Evolutionary conservation across 1,284 basidiomycete genomes (phyloP), one percentile per base, ranked within the genome.

Genomic region (Meira nashicola): DNA sequence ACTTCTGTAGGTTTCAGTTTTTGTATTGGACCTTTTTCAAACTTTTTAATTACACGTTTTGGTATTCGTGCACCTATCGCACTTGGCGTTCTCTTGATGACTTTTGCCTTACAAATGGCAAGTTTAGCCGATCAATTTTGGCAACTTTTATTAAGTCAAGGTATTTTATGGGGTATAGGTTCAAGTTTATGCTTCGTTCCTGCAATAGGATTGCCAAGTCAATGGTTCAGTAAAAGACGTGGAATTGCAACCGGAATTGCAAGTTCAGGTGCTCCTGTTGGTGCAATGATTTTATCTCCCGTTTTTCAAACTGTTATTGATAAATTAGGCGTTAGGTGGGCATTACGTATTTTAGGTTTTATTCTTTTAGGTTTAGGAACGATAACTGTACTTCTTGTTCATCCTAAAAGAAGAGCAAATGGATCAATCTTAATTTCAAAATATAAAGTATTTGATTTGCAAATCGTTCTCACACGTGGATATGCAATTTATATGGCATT

Each of bases 101-200:
- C 33, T 4, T 17, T 57, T 17, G 55, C 33, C 9, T 10, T 57
- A 7, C 19, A 39, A 53, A 53, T 57, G 55, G 51, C 55, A 23
- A 55, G 49, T 23, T 21, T 57, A n/a, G 28, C 50, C 10, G 39
- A 21, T 12, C n/a, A 54, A 38, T 57, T 33, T 43, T 57, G 41
- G 49, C 55, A 57, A 15, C 14, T 55, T 6, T 25, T 57, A 19
- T 39, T 57, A 12, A 23, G 46, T 12, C 55, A 57, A 21, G 55
- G 55, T 33, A 28, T 57, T n/a, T 17, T 55, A 17, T 25, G 23
- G 33, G 55, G 55, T 52, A 23, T 57, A 4, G 55, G 55, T 11
- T 21, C 41, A 14, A 41, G 55, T 15, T 21, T 54, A 15, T 25
- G 33, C 15, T 57, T 57, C 19, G 41, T 57, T 21, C 55, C 55